Percentiles rank a stretch among this genome's conserved stretches.
phyloP scores from a whole-genome alignment of 768 basidiomycete genomes.

The Royoungia palumana region DNA sequence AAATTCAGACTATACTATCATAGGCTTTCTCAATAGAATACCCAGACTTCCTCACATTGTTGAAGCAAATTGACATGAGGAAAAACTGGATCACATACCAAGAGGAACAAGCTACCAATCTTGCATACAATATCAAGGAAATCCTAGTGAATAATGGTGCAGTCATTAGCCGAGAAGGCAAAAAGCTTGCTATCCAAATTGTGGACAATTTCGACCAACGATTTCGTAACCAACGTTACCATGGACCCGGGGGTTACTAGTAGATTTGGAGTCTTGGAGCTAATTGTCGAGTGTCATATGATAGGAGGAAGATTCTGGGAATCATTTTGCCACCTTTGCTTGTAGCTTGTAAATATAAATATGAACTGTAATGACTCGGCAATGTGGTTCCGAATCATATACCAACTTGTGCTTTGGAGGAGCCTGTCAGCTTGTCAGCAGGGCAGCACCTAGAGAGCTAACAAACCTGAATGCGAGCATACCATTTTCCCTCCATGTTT shows the following conservation, averaged over 20 bases:
- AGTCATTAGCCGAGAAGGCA: conserved; percentile 4
- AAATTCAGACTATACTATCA: not conserved
- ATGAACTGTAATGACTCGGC: too few relatives aligned
- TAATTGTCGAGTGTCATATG: not conserved
- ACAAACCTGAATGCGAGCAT: too few relatives aligned
- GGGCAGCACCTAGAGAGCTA: too few relatives aligned
- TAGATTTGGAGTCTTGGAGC: too few relatives aligned
- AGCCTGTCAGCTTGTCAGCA: too few relatives aligned
- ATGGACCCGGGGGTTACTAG: too few relatives aligned
- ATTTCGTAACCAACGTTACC: conserved; percentile 5
- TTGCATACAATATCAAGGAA: conserved; percentile 6
- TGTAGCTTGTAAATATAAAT: too few relatives aligned
- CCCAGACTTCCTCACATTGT: conserved; percentile 14
- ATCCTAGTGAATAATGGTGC: not conserved
- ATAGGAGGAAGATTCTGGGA: too few relatives aligned
- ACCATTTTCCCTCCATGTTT: too few relatives aligned
- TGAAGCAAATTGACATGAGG: conserved; percentile 20
- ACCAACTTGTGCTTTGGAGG: too few relatives aligned
- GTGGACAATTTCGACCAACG: conserved; percentile 26
- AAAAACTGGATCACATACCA: conserved; percentile 20
- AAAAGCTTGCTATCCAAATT: conserved; percentile 11
- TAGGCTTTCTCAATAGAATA: conserved; percentile 3
- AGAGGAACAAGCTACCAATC: conserved; percentile 10
- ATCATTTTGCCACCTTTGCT: too few relatives aligned
- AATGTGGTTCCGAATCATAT: too few relatives aligned